phyloP scores from a whole-genome alignment of 1,284 basidiomycete species.

The Pseudozyma thailandica region DNA sequence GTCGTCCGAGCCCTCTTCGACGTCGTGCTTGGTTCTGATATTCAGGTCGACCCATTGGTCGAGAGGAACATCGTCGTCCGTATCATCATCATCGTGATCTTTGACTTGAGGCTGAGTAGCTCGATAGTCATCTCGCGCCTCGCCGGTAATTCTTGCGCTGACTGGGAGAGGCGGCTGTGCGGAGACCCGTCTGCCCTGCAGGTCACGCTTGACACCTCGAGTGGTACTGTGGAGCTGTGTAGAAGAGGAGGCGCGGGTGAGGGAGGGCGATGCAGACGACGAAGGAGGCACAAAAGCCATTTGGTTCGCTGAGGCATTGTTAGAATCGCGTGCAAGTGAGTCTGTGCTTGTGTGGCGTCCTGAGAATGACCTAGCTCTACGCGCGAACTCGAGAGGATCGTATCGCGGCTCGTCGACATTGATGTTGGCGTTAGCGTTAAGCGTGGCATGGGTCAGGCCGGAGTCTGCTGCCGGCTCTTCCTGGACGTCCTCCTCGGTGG shows the following conservation, averaged over 20 bases:
- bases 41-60: background rate
- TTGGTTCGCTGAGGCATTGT: background rate
- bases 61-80: conserved; percentile 8
- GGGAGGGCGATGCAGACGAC: too few relatives aligned
- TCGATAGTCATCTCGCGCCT: background rate
- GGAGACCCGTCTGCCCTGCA: too few relatives aligned
- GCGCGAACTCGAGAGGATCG: conserved; percentile 4
- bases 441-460: background rate
- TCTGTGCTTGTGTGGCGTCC: background rate
- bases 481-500: background rate
- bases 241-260: too few relatives aligned
- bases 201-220: too few relatives aligned
- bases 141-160: too few relatives aligned
- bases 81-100: background rate
- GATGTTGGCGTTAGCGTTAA: background rate
- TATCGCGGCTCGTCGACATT: background rate
- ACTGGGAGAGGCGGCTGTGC: background rate
- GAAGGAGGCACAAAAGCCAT: too few relatives aligned
- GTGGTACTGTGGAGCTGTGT: too few relatives aligned
- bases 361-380: conserved; percentile 1
- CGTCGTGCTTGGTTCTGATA: background rate
- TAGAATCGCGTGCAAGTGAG: background rate
- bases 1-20: background rate
- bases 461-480: background rate
- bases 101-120: background rate